These are phyloP conservation scores for Corniculantispora saksenae DNA, from an alignment of 2,329 filamentous ascomycete species.

Conservation along the genomic window DNA sequence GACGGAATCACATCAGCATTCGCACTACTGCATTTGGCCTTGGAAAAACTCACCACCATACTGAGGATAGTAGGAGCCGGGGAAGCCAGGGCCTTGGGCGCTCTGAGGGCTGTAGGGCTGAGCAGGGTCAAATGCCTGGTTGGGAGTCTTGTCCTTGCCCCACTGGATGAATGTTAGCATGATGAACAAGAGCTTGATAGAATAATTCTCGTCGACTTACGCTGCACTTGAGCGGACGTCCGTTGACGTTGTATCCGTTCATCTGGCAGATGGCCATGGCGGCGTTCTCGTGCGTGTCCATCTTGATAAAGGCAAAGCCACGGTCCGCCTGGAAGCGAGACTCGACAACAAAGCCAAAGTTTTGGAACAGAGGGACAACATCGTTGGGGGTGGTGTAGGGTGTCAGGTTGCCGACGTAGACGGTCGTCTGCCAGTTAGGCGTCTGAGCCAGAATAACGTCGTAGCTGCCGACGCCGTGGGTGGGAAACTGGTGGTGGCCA, in stretches of 20 bases:
- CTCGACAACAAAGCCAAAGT: conserved; percentile 96
- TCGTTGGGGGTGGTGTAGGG: conserved; percentile 97
- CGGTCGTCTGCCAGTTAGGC: conserved; percentile 96
- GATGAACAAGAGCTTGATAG: background rate
- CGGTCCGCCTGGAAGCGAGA: conserved; percentile 97
- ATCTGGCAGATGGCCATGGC: conserved; percentile 98
- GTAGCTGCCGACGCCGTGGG: conserved; percentile 94
- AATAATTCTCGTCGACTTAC: conserved; percentile 59
- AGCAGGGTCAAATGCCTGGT: conserved; percentile 74
- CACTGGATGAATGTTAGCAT: conserved; percentile 62
- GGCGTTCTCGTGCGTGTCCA: conserved; percentile 97
- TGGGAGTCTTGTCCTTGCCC: conserved; percentile 97
- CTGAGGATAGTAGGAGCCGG: conserved; percentile 90
- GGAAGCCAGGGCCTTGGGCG: conserved; percentile 70
- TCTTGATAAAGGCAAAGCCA: conserved; percentile 98
- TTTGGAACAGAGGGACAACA: conserved; percentile 96
- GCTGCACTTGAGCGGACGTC: conserved; percentile 95
- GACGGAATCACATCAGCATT: conserved; percentile 12
- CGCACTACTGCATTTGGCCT: background rate
- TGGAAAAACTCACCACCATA: conserved; percentile 68
- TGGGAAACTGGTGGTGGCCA: conserved; percentile 96
- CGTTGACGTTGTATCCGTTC: conserved; percentile 97
- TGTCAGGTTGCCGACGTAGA: conserved; percentile 96
- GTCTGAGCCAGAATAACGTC: conserved; percentile 96
- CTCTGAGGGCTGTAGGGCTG: conserved; percentile 72